Conservation (phyloP, 106 monocot genomes). For the Dactylorhiza incarnata region DNA sequence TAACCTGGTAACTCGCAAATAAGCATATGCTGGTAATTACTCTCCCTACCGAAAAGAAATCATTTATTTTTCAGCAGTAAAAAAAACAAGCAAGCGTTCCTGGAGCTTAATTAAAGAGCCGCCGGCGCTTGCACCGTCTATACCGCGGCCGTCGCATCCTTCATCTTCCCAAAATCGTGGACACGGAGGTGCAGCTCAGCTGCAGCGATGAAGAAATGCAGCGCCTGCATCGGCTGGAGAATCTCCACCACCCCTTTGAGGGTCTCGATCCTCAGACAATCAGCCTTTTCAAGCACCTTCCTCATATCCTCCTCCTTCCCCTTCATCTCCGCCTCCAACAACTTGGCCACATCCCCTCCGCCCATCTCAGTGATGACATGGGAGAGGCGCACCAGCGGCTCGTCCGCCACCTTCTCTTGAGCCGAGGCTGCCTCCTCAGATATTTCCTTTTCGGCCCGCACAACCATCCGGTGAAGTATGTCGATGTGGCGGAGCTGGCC, state of each 20-base stretch:
- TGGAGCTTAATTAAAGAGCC: neutral
- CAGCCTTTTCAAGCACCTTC: constrained; percentile 35
- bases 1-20: too few species aligned
- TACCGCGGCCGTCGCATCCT: constrained; percentile 21
- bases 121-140: neutral
- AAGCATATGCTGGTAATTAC: too few species aligned
- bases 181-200: constrained; percentile 56
- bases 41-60: too few species aligned
- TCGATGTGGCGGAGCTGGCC: constrained; percentile 30
- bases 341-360: neutral
- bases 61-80: too few species aligned
- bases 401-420: constrained; percentile 39
- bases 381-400: constrained; percentile 34
- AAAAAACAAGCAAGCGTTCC: too few species aligned
- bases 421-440: constrained; percentile 22
- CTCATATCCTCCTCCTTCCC: constrained; percentile 24
- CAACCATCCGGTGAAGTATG: constrained; percentile 21
- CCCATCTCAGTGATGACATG: constrained; percentile 10
- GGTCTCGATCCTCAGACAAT: constrained; percentile 38
- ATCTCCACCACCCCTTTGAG: constrained; percentile 35
- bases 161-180: constrained; percentile 46
- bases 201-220: constrained; percentile 58
- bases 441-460: constrained; percentile 28
- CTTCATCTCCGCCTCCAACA: constrained; percentile 24
- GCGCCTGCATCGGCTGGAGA: constrained; percentile 41